Base-by-base conservation (phyloP, 352 stramenopile species). In the Phytopythium ostracodes region DNA sequence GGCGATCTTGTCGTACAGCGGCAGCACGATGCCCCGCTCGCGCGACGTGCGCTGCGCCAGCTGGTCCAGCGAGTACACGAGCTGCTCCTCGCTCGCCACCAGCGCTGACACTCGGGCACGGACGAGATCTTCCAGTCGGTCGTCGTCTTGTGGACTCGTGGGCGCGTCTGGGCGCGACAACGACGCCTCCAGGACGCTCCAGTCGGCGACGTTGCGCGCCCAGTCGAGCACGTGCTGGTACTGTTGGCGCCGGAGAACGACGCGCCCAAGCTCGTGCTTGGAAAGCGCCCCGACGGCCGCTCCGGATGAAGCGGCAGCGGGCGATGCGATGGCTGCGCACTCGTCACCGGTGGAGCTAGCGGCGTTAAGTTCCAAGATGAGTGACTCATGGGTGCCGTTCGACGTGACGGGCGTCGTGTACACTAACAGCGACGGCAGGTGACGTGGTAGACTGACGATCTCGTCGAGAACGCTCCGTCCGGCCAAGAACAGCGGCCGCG, bases 1-100 rank as follows among this genome's bases (percentile, higher is more conserved):
- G 24, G 79, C 83, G 27, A 88, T 84, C 60, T 74, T 75, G 46
- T 89, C 73, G 52, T 85, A 92, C 15, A 92, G 62, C 46, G 79
- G 83, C 40, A 92, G 61, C 29, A 90, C 71, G 47, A 92, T 74
- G 20, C 83, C 83, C 5, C 79, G 75, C 7, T 67, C 64, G 17
- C 58, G 38, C 15, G 63, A 76, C 38, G 62, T 70, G 42, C 68
- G 65, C 50, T 77, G 72, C 46, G 42, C 64, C 12, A 68, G 42
- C 18, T 59, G 72, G 46, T 74, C 56, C 17, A 75, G 27, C 18
- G 61, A 71, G 44, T 77, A 60, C 36, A 77, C 64, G 44, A 73
- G 57, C 27, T 65, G 66, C n/a, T 59, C 70, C 50, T 77, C 67
- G 62, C 75, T 59, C 20, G 44, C 52, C 53, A 64, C 72, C 43